Conservation (phyloP, 371 early-diverging fungal genomes). For the Mortierella sp. region DNA sequence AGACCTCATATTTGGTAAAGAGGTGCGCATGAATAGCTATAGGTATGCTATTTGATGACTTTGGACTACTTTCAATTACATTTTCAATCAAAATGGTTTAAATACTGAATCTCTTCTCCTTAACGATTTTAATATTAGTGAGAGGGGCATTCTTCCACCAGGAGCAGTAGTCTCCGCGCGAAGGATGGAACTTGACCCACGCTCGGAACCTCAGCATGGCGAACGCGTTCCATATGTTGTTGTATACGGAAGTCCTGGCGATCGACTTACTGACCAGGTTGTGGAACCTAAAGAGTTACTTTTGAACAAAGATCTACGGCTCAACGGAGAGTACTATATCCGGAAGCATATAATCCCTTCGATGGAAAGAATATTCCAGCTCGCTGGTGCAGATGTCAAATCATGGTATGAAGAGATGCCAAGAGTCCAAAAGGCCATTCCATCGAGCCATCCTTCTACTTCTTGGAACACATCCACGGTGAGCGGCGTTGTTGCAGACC, state of each 20-base stretch:
- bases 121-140: background rate
- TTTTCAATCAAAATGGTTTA: no score
- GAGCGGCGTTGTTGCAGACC: background rate
- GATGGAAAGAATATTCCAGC: conserved; percentile 80
- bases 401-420: conserved; percentile 80
- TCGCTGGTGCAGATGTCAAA: conserved; percentile 81
- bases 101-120: background rate
- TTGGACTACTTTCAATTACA: no score
- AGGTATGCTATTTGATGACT: conserved; percentile 51
- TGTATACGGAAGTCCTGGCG: conserved; percentile 73
- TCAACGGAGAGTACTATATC: conserved; percentile 88
- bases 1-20: conserved; percentile 90
- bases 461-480: background rate
- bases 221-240: conserved; percentile 93
- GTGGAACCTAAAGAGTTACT: conserved; percentile 77
- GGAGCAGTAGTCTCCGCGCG: conserved; percentile 81
- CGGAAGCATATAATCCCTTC: conserved; percentile 87
- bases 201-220: conserved; percentile 86
- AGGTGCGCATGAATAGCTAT: conserved; percentile 82
- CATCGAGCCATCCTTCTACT: conserved; percentile 20
- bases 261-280: conserved; percentile 78
- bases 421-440: conserved; percentile 55
- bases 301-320: conserved; percentile 65
- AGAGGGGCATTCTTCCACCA: conserved; percentile 66
- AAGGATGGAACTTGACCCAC: conserved; percentile 74